Conservation (phyloP, 306 rosid genomes). For the Quillaja saponaria region DNA sequence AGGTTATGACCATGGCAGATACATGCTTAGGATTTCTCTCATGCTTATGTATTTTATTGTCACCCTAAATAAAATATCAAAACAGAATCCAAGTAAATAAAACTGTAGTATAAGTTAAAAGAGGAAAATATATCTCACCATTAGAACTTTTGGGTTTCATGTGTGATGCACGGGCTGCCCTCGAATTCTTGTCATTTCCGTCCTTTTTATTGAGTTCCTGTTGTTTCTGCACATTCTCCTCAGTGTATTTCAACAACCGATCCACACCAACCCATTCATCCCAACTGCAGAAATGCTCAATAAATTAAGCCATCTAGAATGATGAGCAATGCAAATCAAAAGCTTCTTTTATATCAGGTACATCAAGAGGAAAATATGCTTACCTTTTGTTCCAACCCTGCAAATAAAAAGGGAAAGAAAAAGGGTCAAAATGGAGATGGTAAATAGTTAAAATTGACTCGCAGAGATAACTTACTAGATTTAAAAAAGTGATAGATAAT, state of each 20-base stretch:
- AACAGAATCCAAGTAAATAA: background rate
- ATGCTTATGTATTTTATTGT: background rate
- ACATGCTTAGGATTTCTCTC: background rate
- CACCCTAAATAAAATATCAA: background rate
- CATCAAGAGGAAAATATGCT: constrained; percentile 21
- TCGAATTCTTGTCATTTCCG: constrained; percentile 46
- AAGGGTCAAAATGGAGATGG: background rate
- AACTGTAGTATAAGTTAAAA: constrained; percentile 3
- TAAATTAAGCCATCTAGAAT: constrained; percentile 16
- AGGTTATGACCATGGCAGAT: background rate
- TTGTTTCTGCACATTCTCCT: constrained; percentile 55
- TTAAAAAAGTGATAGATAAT: background rate
- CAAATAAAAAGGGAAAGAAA: constrained; percentile 23
- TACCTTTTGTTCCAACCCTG: constrained; percentile 96
- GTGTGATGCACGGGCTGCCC: constrained; percentile 36
- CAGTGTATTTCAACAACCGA: constrained; percentile 63
- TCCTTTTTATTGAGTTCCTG: constrained; percentile 31
- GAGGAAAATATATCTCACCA: constrained; percentile 41
- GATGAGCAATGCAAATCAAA: background rate
- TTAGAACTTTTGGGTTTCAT: constrained; percentile 45
- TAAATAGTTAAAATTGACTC: background rate
- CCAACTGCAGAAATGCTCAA: constrained; percentile 59
- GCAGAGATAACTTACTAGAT: background rate
- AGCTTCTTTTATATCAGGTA: constrained; percentile 7
- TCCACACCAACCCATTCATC: constrained; percentile 83